phyloP scores from a whole-genome alignment of 2,329 filamentous ascomycete genomes.

The Claviceps maximensis region DNA sequence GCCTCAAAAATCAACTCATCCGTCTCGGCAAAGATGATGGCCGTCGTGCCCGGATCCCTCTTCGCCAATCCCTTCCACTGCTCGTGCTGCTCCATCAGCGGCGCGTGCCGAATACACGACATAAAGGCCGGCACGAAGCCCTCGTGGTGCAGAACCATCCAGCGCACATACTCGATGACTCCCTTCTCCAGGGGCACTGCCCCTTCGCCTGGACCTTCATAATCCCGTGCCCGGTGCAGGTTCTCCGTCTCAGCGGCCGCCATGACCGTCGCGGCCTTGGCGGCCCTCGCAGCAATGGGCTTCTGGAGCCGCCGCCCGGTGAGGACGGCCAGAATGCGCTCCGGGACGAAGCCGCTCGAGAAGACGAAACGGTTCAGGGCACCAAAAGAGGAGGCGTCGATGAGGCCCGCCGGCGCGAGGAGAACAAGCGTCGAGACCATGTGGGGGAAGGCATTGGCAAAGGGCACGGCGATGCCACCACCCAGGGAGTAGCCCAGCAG shows the following conservation, averaged over 20 bases:
- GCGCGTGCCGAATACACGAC: conserved; percentile 40
- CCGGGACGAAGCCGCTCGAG: conserved; percentile 40
- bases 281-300: conserved; percentile 32
- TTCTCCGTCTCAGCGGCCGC: conserved; percentile 30
- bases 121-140: conserved; percentile 50
- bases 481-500: conserved; percentile 74
- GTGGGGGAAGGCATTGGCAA: conserved; percentile 58
- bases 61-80: conserved; percentile 34
- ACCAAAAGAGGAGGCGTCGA: conserved; percentile 43
- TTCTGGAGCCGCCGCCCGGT: conserved; percentile 34
- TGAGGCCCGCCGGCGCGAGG: conserved; percentile 65
- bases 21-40: conserved; percentile 35
- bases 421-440: conserved; percentile 59
- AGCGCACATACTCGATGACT: conserved; percentile 39
- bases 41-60: conserved; percentile 30
- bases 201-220: neutral
- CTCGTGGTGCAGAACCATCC: conserved; percentile 42
- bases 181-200: conserved; percentile 29
- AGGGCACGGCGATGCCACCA: conserved; percentile 63
- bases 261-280: conserved; percentile 8
- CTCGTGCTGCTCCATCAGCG: conserved; percentile 38
- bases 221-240: neutral
- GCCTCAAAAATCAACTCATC: conserved; percentile 40
- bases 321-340: conserved; percentile 33
- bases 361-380: conserved; percentile 37